Base-by-base conservation (phyloP, 352 stramenopile species). In the Globisporangium carolinianum region DNA sequence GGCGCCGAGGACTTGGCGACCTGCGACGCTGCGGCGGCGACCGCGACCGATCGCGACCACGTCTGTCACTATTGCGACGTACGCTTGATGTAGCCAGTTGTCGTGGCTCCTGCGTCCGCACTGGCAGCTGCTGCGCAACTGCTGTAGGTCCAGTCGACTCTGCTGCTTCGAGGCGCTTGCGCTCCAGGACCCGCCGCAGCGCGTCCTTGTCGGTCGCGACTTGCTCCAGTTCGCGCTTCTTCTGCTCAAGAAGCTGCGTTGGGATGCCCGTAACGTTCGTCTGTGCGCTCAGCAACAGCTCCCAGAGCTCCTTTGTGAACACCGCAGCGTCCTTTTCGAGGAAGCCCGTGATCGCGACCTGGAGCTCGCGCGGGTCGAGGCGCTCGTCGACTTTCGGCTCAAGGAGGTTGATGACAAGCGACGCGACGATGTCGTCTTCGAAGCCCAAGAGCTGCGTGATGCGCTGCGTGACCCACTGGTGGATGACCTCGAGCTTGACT, bases 241-340 rank as follows among this genome's bases (percentile, higher is more conserved):
- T 97, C 69, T 94, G 80, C 62, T 97, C 83, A 35, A 97, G 55
- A 60, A 97, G 89, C 46, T 66, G 69, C 47, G 70, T 76, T 1
- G 90, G 88, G 61, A 97, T 97, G 47, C 91, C 91, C 11, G 83
- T 90, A 5, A 87, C 66, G 51, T 92, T 82, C n/a, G 72, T 72
- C 59, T 97, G 89, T 2, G 89, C 91, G 61, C 90, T 95, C 6
- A 97, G 65, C 54, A 97, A 69, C 45, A 97, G 63, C 41, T 76
- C 74, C 91, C 91, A 97, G 15, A 97, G 77, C 68, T 97, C 91
- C 48, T 95, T 65, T 61, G 85, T 90, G 71, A 97, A 97, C 35
- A 57, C 38, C 3, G 69, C 63, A 17, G 87, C 76, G 52, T 97
- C 79, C 55, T 96, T 96, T 57, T 94, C 87, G n/a, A 97, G 59